A percentile compares a stretch with the other conserved stretches of the same genome.
phyloP scores from a whole-genome alignment of 192 early-diverging fungal species.

The Coemansia sp. region DNA sequence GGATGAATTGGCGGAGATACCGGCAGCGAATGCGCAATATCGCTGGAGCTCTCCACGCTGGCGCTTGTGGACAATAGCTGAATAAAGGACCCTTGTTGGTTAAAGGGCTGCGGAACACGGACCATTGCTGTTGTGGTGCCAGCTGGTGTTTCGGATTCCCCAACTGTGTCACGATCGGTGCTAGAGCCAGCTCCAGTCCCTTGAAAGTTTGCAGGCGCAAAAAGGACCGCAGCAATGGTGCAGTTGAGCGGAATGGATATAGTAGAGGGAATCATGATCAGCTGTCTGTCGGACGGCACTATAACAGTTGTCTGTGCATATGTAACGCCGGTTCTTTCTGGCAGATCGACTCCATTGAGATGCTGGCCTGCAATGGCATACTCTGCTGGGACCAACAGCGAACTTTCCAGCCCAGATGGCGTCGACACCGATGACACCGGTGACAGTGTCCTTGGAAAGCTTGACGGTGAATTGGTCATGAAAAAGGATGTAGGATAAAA shows the following conservation, averaged over 20 bases:
- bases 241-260: constrained; percentile 16
- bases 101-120: background rate
- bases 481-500: background rate
- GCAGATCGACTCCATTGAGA: background rate
- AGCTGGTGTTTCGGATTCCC: background rate
- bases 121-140: background rate
- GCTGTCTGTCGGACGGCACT: constrained; percentile 27
- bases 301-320: constrained; percentile 23
- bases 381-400: constrained; percentile 13
- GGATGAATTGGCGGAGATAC: background rate
- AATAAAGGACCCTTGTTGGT: background rate
- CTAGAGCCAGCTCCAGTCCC: background rate
- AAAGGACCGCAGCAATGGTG: constrained; percentile 1
- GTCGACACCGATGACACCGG: background rate
- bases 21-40: background rate
- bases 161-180: background rate
- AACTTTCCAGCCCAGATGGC: background rate
- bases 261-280: constrained; percentile 26
- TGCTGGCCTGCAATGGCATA: constrained; percentile 13
- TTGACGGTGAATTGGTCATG: constrained; percentile 1
- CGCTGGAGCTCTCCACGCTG: background rate
- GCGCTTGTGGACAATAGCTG: background rate
- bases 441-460: background rate
- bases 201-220: background rate
- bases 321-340: constrained; percentile 20